A percentile compares a stretch with the other conserved stretches of the same genome.
Conservation (phyloP, 2,329 filamentous ascomycete species). For the Nemania abortiva region DNA sequence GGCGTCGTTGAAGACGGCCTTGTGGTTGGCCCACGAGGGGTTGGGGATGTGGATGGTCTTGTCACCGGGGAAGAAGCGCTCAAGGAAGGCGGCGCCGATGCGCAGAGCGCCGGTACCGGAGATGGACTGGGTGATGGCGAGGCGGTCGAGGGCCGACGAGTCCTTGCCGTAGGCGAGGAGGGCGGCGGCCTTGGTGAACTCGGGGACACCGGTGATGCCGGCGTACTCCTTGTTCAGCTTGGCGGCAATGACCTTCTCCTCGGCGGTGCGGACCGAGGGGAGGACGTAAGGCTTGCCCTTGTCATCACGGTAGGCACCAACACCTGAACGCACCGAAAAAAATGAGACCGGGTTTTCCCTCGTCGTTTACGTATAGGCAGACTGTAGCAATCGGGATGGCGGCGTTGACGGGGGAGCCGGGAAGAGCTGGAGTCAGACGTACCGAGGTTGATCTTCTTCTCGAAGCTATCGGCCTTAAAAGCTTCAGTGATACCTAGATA, state of each 20-base stretch:
- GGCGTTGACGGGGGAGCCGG: not conserved
- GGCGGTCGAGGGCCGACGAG: constrained; percentile 79
- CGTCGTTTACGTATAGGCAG: constrained; percentile 36
- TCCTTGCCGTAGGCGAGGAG: constrained; percentile 89
- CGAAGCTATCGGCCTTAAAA: constrained; percentile 95
- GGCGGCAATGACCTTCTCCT: constrained; percentile 83
- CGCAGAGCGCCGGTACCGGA: constrained; percentile 96
- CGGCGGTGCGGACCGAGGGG: constrained; percentile 89
- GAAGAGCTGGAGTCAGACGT: constrained; percentile 49
- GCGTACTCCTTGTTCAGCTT: constrained; percentile 97
- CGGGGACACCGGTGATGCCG: constrained; percentile 93
- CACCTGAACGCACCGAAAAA: constrained; percentile 67
- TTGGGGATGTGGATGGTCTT: constrained; percentile 98
- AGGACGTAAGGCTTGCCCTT: constrained; percentile 98
- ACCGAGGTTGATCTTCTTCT: constrained; percentile 98
- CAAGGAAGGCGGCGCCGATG: constrained; percentile 92
- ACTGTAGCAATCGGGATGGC: not conserved
- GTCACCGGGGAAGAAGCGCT: constrained; percentile 88
- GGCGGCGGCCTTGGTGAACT: constrained; percentile 93
- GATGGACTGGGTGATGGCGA: constrained; percentile 97
- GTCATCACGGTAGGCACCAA: constrained; percentile 98
- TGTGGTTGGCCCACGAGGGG: constrained; percentile 98
- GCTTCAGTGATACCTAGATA: constrained; percentile 88
- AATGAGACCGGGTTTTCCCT: not conserved
- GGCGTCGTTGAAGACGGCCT: constrained; percentile 93